phyloP scores from a whole-genome alignment of 768 basidiomycete genomes.

The Dioszegia hungarica region DNA sequence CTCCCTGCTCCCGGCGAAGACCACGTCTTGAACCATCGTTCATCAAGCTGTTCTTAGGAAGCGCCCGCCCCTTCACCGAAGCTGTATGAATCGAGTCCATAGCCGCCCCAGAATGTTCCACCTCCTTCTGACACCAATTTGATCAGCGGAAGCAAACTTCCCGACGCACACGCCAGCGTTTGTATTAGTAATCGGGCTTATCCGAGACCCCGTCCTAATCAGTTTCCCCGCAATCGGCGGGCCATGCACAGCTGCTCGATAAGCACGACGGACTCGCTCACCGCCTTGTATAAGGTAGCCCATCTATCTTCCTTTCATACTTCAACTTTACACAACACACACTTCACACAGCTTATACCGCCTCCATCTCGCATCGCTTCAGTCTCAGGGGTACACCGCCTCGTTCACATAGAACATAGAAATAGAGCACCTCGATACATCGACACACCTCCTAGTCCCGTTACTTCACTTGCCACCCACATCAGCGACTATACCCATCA shows the following conservation, averaged over 20 bases:
- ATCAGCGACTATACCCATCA: neutral
- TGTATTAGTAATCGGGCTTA: neutral
- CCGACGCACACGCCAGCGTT: neutral
- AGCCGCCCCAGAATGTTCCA: neutral
- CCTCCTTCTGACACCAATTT: neutral
- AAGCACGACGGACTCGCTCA: no score
- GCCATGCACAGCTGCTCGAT: no score
- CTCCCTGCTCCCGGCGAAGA: no score
- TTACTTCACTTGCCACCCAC: neutral
- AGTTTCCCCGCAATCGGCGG: neutral
- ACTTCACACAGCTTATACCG: constrained; percentile 1
- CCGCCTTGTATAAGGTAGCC: neutral
- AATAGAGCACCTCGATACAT: neutral
- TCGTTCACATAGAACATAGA: neutral
- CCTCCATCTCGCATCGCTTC: neutral
- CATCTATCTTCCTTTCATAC: neutral
- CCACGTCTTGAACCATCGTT: no score
- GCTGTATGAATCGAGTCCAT: no score
- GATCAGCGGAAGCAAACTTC: neutral
- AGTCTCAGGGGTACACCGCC: neutral
- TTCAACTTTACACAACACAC: neutral
- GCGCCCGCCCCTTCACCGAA: no score
- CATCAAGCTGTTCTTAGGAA: no score
- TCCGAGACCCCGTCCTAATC: neutral
- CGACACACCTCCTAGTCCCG: neutral